Base-by-base conservation (phyloP, 495 filamentous ascomycete genomes). In the Neurospora sp. region DNA sequence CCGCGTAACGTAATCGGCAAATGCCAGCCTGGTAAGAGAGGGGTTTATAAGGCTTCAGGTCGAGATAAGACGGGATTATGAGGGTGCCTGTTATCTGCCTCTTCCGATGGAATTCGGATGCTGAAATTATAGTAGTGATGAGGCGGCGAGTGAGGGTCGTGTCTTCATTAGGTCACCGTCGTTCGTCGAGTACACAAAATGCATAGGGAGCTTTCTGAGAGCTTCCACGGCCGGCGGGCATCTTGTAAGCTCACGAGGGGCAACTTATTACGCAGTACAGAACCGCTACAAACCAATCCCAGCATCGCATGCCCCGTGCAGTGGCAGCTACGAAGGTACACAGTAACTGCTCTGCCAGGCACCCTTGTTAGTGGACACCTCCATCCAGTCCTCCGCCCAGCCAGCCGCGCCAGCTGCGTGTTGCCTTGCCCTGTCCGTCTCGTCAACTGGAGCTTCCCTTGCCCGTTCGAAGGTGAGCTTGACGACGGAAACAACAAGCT, bases 331-430 rank as follows among this genome's bases (percentile, higher is more conserved):
- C 53, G 14, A 65, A 16, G 53, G 27, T 61, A 61, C 53, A 31
- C 53, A 65, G 53, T 39, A 41, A n/a, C 40, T 39, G 39, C 44
- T 31, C 71, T 69, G 69, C 68, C 71, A 41, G 70, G 71, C 37
- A 70, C 71, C 72, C 76, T 70, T 61, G 74, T 44, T 71, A 12
- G 40, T 59, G 72, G 69, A 71, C 74, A 65, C 38, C 70, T 71
- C 70, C 44, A 41, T 41, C 39, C 38, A 39, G 59, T 69, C 59
- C 59, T 42, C 45, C 68, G 39, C 38, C 74, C 71, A 39, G 45
- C 75, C 45, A 71, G 78, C 79, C 80, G 78, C 80, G 80, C 79
- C 80, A 82, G 78, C 80, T 79, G 78, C 75, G 80, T 80, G 79
- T 81, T 82, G 80, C 80, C 80, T 82, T 82, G 77, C 79, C 42